Percentiles rank a stretch among this genome's conserved stretches.
phyloP scores from a whole-genome alignment of 176 grass and related monocot genomes.

The Olyra latifolia region DNA sequence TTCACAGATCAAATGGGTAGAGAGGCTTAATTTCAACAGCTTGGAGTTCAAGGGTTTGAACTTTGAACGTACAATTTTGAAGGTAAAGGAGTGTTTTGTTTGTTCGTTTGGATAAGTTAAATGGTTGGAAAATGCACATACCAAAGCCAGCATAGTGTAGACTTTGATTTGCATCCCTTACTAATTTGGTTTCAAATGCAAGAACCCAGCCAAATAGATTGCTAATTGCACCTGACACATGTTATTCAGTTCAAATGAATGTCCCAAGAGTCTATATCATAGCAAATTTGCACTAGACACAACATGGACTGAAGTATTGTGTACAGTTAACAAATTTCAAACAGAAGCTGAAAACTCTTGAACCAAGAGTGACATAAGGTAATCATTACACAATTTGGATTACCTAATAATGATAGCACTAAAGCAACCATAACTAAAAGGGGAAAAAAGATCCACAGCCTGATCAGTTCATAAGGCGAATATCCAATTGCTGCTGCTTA shows the following conservation, averaged over 20 bases:
- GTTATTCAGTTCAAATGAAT: not conserved
- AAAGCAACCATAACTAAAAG: not conserved
- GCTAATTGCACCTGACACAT: not conserved
- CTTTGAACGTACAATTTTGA: not conserved
- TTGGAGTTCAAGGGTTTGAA: slow-evolving; percentile 3
- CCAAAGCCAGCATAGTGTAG: not conserved
- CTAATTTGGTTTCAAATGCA: not conserved
- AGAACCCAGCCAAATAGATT: not conserved
- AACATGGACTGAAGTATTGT: not conserved
- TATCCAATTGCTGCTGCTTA: not conserved
- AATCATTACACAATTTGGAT: not conserved
- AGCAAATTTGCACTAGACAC: slow-evolving; percentile 14
- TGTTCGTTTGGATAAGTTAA: not conserved
- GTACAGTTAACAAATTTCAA: not conserved
- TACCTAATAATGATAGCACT: not conserved
- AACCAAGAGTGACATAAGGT: not conserved
- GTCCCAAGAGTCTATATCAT: not conserved
- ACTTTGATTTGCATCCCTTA: too few species aligned
- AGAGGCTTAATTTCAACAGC: slow-evolving; percentile 5
- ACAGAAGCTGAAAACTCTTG: not conserved
- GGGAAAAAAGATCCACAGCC: not conserved
- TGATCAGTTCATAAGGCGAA: not conserved
- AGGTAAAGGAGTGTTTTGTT: not conserved
- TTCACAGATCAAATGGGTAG: not conserved
- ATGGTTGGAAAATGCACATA: not conserved